Evolutionary conservation across 768 basidiomycete genomes (phyloP), one percentile per base, ranked within the genome.

Genomic region (Hypholoma sublateritium): DNA sequence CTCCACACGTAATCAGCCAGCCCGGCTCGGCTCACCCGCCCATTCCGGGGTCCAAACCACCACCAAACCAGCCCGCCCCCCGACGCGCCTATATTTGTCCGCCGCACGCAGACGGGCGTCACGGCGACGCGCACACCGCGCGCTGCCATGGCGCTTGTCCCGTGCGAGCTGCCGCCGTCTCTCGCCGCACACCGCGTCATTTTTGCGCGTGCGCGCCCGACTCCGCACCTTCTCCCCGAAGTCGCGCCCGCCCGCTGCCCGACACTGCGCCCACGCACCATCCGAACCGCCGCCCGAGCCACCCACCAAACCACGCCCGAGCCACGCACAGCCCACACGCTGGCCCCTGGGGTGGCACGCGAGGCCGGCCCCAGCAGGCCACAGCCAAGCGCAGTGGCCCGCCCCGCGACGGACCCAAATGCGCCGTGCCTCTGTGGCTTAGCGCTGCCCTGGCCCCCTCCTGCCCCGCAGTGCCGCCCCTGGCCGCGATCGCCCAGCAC

Each of bases 1-100:
- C 46, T 28, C 46, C 46, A 22, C 46, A 47, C 46, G 46, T 47
- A 47, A 47, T 47, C 46, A 47, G 12, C 5, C 44, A 45, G 44
- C 44, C 44, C 44, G 44, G 44, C 19, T 45, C 44, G 44, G 44
- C 17, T 45, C 44, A 4, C 44, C 12, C 12, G 21, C 44, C 44
- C 16, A 41, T 16, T 41, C 39, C 16, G 16, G 13, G 39, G 16
- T 16, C 39, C 16, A 17, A 41, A 7, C 35, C 35, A 36, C 35
- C 35, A 8, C 39, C 16, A 17, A 41, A 32, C 28, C 28, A 41
- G 39, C 39, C 37, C 37, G n/a, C n/a, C 37, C 37, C 11, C 5
- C n/a, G 7, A 7, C 35, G 8, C 35, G 35, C 37, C 12, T 11
- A 39, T 39, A 14, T 39, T 39, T 13, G 13, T 13, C 17, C 39